Evolutionary conservation across 2,329 filamentous ascomycete genomes (phyloP).

Genomic region (Colletotrichum sojae): DNA sequence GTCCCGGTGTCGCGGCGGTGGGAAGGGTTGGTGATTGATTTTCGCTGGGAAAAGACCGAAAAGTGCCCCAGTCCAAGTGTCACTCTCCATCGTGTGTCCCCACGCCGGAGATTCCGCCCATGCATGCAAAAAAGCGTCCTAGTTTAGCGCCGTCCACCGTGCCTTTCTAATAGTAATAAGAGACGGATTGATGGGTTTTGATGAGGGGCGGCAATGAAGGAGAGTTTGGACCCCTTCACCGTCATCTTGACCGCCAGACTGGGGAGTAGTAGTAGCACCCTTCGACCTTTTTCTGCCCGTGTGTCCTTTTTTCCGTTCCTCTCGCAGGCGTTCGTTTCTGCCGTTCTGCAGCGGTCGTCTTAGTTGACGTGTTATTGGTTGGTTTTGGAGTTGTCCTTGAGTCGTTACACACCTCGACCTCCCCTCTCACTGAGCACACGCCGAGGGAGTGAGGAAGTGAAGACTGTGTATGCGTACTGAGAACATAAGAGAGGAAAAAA

Average conservation of each 20-base stretch:
- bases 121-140: background rate
- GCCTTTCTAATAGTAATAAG: too few species aligned
- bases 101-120: conserved; percentile 30
- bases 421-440: conserved; percentile 9
- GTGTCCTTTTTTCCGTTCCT: too few species aligned
- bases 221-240: too few species aligned
- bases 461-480: too few species aligned
- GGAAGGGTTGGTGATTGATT: conserved; percentile 1
- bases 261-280: conserved; percentile 18
- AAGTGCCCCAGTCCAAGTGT: background rate
- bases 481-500: too few species aligned
- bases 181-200: too few species aligned
- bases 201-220: too few species aligned
- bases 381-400: conserved; percentile 10
- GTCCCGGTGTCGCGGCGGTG: conserved; percentile 28
- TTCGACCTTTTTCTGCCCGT: background rate
- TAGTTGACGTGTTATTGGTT: conserved; percentile 7
- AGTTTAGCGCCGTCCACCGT: conserved; percentile 22
- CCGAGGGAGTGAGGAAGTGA: too few species aligned
- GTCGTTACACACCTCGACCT: background rate
- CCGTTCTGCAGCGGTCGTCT: conserved; percentile 19
- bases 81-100: conserved; percentile 16
- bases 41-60: too few species aligned
- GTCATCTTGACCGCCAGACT: conserved; percentile 4
- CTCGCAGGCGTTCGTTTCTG: conserved; percentile 1